Evolutionary conservation across 2,329 filamentous ascomycete species (phyloP).

Genomic region (Cladosporium colombiae): DNA sequence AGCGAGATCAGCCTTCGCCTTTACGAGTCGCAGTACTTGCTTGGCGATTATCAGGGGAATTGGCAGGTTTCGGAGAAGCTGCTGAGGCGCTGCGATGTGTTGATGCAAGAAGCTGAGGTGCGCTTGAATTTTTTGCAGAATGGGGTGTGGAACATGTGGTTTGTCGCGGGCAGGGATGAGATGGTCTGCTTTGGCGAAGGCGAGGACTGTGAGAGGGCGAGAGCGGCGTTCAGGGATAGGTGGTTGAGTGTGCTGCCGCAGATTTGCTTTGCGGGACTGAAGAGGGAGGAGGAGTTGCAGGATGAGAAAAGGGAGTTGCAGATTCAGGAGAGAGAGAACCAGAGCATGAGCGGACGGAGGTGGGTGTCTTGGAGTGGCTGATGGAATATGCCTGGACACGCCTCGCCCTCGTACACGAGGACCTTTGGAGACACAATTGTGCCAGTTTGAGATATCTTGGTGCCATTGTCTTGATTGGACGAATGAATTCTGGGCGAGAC

Average conservation of each 20-base stretch:
- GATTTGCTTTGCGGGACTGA: neutral
- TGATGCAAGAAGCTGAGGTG: constrained; percentile 13
- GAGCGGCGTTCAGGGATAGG: neutral
- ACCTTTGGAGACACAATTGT: neutral
- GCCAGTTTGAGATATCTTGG: neutral
- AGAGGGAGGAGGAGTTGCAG: neutral
- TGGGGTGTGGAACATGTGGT: constrained; percentile 11
- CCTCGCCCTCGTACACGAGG: neutral
- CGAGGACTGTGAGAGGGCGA: neutral
- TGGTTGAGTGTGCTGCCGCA: constrained; percentile 12
- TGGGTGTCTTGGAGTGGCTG: neutral
- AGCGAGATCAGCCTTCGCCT: constrained; percentile 7
- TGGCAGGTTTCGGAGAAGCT: neutral
- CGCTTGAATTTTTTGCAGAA: constrained; percentile 11
- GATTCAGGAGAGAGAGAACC: neutral
- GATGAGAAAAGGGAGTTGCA: neutral
- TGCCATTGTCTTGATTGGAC: neutral
- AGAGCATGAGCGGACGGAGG: neutral
- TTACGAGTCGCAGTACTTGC: neutral
- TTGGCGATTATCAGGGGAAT: neutral
- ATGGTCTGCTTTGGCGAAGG: neutral
- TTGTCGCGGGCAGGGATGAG: neutral
- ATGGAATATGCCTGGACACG: neutral
- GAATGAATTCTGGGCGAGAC: neutral
- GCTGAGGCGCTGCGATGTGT: neutral